A percentile compares a stretch with the other conserved stretches of the same genome.
Conservation (phyloP, 2,329 filamentous ascomycete genomes). For the Diaporthe humulicola region DNA sequence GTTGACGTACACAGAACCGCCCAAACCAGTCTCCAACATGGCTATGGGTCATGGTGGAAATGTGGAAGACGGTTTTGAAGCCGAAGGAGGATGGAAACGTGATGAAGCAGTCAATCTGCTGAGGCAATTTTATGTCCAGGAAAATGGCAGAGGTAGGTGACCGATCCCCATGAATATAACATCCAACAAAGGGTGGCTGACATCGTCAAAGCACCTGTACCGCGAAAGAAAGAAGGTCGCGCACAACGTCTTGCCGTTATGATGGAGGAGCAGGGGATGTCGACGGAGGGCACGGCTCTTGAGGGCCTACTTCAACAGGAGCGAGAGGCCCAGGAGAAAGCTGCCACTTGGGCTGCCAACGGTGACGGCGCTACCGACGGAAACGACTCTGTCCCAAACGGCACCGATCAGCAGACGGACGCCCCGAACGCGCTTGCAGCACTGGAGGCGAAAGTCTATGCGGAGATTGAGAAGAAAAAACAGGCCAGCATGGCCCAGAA, state of each 20-base stretch:
- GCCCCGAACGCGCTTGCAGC: neutral
- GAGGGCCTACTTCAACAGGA: conserved; percentile 40
- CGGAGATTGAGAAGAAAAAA: conserved; percentile 7
- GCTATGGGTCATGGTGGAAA: conserved; percentile 71
- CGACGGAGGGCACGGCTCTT: conserved; percentile 42
- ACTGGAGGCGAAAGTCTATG: conserved; percentile 8
- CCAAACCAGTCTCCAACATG: conserved; percentile 41
- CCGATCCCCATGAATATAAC: no score
- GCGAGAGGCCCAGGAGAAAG: conserved; percentile 37
- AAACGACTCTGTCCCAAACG: neutral
- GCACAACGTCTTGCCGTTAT: conserved; percentile 66
- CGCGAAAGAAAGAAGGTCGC: conserved; percentile 68
- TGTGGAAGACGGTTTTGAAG: conserved; percentile 83
- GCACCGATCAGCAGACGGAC: conserved; percentile 5
- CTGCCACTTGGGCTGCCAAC: conserved; percentile 13
- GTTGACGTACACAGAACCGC: conserved; percentile 37
- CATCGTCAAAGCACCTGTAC: conserved; percentile 58
- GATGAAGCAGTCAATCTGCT: conserved; percentile 95
- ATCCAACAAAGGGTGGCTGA: neutral
- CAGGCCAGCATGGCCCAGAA: neutral
- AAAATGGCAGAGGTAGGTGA: conserved; percentile 87
- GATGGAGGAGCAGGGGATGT: conserved; percentile 59
- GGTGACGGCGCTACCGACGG: conserved; percentile 6
- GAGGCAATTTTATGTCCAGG: conserved; percentile 95
- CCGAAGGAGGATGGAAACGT: conserved; percentile 87